Conservation (phyloP, 1,284 basidiomycete species). For the Nidula niveotomentosa region DNA sequence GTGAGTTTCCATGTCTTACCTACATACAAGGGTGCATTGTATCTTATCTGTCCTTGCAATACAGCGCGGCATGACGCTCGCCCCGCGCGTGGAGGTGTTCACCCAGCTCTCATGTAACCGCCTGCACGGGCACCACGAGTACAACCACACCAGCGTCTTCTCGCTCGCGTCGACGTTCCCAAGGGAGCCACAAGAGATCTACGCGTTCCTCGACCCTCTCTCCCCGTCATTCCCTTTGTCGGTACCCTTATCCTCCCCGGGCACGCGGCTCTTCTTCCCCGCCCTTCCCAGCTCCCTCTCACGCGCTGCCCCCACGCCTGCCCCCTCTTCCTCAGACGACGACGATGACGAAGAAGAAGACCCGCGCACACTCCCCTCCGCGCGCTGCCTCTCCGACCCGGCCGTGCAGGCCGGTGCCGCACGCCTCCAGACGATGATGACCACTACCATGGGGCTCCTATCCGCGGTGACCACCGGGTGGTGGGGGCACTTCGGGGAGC, state of each 20-base stretch:
- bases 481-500: constrained; percentile 86
- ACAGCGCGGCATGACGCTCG: constrained; percentile 78
- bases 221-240: too few species aligned
- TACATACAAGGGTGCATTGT: constrained; percentile 5
- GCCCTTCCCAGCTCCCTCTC: constrained; percentile 7
- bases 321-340: constrained; percentile 8
- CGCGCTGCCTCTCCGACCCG: constrained; percentile 58
- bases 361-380: constrained; percentile 48
- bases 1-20: constrained; percentile 37
- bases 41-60: neutral
- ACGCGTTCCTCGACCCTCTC: constrained; percentile 31
- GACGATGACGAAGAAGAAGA: constrained; percentile 35
- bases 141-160: constrained; percentile 26
- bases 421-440: constrained; percentile 68
- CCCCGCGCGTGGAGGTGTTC: constrained; percentile 74
- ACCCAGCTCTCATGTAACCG: constrained; percentile 73
- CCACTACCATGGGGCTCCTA: constrained; percentile 77
- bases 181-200: constrained; percentile 14
- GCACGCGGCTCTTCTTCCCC: constrained; percentile 21
- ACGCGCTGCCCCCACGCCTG: constrained; percentile 3
- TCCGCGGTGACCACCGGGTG: constrained; percentile 85
- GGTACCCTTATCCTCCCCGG: constrained; percentile 1
- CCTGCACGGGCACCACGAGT: constrained; percentile 42
- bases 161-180: constrained; percentile 8
- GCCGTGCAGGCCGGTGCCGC: constrained; percentile 68